These are phyloP conservation scores for Collybiopsis luxurians DNA, from an alignment of 768 basidiomycete species.

Conservation along the genomic window DNA sequence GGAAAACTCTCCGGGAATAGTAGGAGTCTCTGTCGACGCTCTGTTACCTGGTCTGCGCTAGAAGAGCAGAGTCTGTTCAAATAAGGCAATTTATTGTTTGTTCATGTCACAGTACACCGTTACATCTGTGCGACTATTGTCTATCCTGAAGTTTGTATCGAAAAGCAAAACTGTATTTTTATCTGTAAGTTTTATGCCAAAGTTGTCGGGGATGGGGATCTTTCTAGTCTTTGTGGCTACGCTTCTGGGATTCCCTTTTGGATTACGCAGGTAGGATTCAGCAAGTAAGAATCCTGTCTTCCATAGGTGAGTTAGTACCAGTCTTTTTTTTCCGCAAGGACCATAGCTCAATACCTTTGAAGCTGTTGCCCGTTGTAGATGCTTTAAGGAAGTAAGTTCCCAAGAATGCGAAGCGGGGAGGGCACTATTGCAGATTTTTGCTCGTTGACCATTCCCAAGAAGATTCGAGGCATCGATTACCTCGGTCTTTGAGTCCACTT, in stretches of 20 bases:
- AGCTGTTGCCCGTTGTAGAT: not conserved
- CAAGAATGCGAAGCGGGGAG: not conserved
- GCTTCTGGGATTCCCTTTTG: not conserved
- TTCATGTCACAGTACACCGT: not conserved
- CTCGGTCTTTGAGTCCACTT: no score
- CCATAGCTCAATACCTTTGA: no score
- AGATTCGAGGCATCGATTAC: no score
- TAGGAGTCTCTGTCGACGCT: not conserved
- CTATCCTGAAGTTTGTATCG: constrained; percentile 3
- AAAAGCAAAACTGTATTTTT: not conserved
- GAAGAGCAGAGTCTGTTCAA: constrained; percentile 7
- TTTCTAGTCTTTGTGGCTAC: not conserved
- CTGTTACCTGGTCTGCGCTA: constrained; percentile 7
- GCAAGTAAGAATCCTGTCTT: no score
- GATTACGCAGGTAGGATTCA: not conserved
- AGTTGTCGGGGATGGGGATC: not conserved
- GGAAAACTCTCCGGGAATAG: constrained; percentile 9
- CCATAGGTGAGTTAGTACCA: no score
- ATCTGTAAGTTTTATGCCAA: not conserved
- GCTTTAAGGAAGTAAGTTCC: not conserved
- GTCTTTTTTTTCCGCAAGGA: no score
- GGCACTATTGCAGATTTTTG: not conserved
- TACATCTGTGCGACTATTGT: constrained; percentile 2
- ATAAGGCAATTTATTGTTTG: constrained; percentile 9
- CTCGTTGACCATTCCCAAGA: no score